phyloP scores from a whole-genome alignment of 768 basidiomycete species.

The Termitomyces sp. region DNA sequence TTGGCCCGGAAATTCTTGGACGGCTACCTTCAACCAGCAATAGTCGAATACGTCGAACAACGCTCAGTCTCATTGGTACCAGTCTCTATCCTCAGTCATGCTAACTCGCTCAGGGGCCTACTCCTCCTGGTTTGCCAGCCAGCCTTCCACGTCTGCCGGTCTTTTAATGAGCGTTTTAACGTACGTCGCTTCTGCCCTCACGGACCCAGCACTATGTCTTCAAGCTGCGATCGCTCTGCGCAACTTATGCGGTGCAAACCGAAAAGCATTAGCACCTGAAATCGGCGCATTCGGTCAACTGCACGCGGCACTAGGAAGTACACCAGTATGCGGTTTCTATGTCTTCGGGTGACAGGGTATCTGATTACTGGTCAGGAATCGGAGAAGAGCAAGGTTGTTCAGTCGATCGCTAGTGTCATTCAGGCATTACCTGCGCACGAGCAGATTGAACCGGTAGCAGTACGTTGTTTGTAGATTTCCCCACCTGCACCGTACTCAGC shows the following conservation, averaged over 20 bases:
- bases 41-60: slow-evolving; percentile 66
- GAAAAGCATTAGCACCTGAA: slow-evolving; percentile 73
- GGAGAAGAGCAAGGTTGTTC: slow-evolving; percentile 86
- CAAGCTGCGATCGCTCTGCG: slow-evolving; percentile 79
- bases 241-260: slow-evolving; percentile 86
- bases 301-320: slow-evolving; percentile 59
- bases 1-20: slow-evolving; percentile 67
- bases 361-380: slow-evolving; percentile 44
- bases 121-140: slow-evolving; percentile 74
- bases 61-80: slow-evolving; percentile 70
- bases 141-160: slow-evolving; percentile 24
- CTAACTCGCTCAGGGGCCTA: slow-evolving; percentile 48
- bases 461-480: slow-evolving; percentile 19
- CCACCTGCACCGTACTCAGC: neutral
- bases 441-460: slow-evolving; percentile 73
- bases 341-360: neutral
- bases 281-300: slow-evolving; percentile 82
- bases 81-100: neutral
- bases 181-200: slow-evolving; percentile 66
- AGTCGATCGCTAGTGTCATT: slow-evolving; percentile 90
- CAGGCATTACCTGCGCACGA: slow-evolving; percentile 81
- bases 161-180: slow-evolving; percentile 60
- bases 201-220: slow-evolving; percentile 57
- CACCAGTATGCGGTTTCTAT: neutral
- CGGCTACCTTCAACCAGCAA: slow-evolving; percentile 59